Percentiles rank a stretch among this genome's conserved stretches.
Conservation (phyloP, 257 asterid genomes). For the Rauvolfia tetraphylla region DNA sequence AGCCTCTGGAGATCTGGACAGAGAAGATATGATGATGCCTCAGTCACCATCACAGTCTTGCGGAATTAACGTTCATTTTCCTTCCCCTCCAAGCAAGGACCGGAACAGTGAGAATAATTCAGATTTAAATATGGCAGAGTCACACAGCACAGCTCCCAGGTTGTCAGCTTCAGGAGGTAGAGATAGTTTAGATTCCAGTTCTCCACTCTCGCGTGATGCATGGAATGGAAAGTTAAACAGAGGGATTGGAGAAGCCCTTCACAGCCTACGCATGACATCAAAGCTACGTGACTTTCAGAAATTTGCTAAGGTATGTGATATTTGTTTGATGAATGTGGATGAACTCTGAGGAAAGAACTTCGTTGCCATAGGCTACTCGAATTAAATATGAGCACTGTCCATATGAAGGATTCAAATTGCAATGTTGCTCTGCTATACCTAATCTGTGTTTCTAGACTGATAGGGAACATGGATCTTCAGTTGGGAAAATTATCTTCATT, state of each 20-base stretch:
- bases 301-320: slow-evolving; percentile 73
- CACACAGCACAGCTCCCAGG: slow-evolving; percentile 43
- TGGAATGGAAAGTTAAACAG: slow-evolving; percentile 62
- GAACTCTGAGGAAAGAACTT: not conserved
- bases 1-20: slow-evolving; percentile 66
- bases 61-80: slow-evolving; percentile 36
- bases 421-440: not conserved
- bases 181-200: slow-evolving; percentile 60
- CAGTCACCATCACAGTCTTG: slow-evolving; percentile 56
- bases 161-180: slow-evolving; percentile 55
- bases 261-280: slow-evolving; percentile 78
- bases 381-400: not conserved
- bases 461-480: not conserved
- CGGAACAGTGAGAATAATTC: slow-evolving; percentile 41
- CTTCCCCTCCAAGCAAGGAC: slow-evolving; percentile 59
- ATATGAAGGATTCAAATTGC: not conserved
- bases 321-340: not conserved
- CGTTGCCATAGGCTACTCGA: not conserved
- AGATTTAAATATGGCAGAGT: slow-evolving; percentile 56
- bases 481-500: not conserved
- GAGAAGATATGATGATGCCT: slow-evolving; percentile 58
- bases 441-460: not conserved
- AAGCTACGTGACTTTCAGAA: slow-evolving; percentile 91
- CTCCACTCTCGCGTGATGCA: slow-evolving; percentile 73
- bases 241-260: slow-evolving; percentile 68